Percentiles rank a stretch among this genome's conserved stretches.
These are phyloP conservation scores for Tricholoma sp. DNA, from an alignment of 768 basidiomycete species.

Conservation along the genomic window DNA sequence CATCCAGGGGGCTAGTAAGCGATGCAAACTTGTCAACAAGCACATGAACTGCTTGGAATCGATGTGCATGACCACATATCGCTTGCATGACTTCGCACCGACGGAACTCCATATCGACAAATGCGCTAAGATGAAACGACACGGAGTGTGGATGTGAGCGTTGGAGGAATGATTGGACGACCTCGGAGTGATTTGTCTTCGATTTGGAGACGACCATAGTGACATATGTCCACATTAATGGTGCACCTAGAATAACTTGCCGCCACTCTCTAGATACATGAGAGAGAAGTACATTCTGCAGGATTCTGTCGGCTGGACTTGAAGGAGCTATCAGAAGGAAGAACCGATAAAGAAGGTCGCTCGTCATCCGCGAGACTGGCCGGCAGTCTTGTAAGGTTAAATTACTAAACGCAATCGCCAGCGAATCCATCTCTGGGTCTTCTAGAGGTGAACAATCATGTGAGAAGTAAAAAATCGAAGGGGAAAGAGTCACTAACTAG, in stretches of 20 bases:
- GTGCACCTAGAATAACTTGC: conserved; percentile 7
- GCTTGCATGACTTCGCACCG: not conserved
- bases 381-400: not conserved
- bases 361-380: conserved; percentile 6
- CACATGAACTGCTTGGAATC: not conserved
- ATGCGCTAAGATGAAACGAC: conserved; percentile 7
- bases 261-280: conserved; percentile 15
- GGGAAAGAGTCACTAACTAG: not conserved
- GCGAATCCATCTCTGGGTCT: not conserved
- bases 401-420: not conserved
- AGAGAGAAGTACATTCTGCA: conserved; percentile 6
- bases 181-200: conserved; percentile 1
- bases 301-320: conserved; percentile 7
- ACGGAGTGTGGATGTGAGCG: conserved; percentile 10
- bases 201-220: conserved; percentile 6
- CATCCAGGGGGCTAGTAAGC: not conserved
- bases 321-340: conserved; percentile 4
- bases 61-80: not conserved
- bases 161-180: conserved; percentile 6
- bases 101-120: not conserved
- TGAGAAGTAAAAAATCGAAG: not conserved
- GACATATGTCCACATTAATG: conserved; percentile 15
- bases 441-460: not conserved
- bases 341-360: conserved; percentile 12
- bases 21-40: conserved; percentile 2